Evolutionary conservation across 139 green algal species (phyloP).

Genomic region (Chlamydomonas schloesseri): DNA sequence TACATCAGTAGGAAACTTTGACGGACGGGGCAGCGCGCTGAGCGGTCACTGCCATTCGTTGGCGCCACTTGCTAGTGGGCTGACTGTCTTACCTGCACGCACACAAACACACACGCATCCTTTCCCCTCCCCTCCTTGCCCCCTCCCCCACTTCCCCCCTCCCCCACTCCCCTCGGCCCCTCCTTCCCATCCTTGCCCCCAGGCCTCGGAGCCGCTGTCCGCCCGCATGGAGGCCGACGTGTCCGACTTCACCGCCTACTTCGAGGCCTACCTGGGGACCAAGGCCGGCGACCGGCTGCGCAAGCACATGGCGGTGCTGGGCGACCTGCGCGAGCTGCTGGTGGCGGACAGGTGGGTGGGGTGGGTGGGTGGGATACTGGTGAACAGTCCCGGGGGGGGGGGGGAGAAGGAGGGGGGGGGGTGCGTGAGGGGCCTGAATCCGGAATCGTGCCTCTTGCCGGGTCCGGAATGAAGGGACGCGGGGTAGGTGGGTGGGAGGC

Average conservation of each 20-base stretch:
- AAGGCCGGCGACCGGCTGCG: slow-evolving; percentile 39
- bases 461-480: neutral
- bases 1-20: too few species aligned
- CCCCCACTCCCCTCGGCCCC: neutral
- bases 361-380: neutral
- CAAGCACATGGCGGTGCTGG: slow-evolving; percentile 12
- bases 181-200: neutral
- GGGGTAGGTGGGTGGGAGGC: neutral
- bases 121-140: neutral
- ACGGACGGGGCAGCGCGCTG: too few species aligned
- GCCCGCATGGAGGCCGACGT: slow-evolving; percentile 46
- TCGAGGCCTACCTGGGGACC: slow-evolving; percentile 29
- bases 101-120: neutral
- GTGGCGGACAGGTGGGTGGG: slow-evolving; percentile 19
- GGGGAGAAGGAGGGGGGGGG: too few species aligned
- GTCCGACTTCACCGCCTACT: slow-evolving; percentile 30
- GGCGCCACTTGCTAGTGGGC: too few species aligned
- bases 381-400: neutral
- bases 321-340: slow-evolving; percentile 43
- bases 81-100: too few species aligned
- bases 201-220: slow-evolving; percentile 34
- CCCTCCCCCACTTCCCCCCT: neutral
- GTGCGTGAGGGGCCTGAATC: too few species aligned
- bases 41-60: too few species aligned
- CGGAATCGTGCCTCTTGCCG: neutral